Evolutionary conservation across 345 rosid species (phyloP), one percentile per base, ranked within the genome.

Genomic region (Carallia brachiata): DNA sequence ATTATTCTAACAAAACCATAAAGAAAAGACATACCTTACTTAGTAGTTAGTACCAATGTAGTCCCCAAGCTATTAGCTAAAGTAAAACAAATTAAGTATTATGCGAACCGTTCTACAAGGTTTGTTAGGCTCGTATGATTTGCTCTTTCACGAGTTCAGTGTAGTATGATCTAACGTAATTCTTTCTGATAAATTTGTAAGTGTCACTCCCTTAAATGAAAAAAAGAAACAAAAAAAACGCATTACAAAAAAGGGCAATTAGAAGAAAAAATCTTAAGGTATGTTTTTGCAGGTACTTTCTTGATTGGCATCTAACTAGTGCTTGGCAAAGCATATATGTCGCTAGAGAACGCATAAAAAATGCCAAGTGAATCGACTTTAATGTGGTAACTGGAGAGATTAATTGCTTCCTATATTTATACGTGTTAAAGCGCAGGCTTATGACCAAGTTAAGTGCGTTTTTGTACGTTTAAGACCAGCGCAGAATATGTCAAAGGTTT

Each of bases 21-120:
- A 36, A 18, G 19, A 53, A 16, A 1, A 32, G 58, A 6, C 72
- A 69, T 60, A 60, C 72, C 72, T 69, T 69, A 3, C 72, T 60
- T 47, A 69, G 4, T 9, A 32, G 5, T 44, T 12, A 44, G 50
- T 3, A 13, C 44, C 59, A 69, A 69, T 48, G 65, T 48, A 59
- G 7, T 18, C 48, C 57, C 50, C n/a, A 63, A 54, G 62, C 62
- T 53, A 52, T 12, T 34, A 19, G 44, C 27, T 36, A 55, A 63
- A 63, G 68, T 37, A 70, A 62, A 62, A 62, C 19, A 12, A 61
- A 32, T 32, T 32, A 32, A 34, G 64, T 58, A 10, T 59, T 23
- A 23, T 0, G 23, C 23, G 23, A 23, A 23, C 23, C 23, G 23
- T 23, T 23, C 23, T 23, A 23, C 23, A 23, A 23, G 0, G 23